Evolutionary conservation across 2,329 filamentous ascomycete genomes (phyloP), one percentile per base, ranked within the genome.

Genomic region (Claviceps sp.): DNA sequence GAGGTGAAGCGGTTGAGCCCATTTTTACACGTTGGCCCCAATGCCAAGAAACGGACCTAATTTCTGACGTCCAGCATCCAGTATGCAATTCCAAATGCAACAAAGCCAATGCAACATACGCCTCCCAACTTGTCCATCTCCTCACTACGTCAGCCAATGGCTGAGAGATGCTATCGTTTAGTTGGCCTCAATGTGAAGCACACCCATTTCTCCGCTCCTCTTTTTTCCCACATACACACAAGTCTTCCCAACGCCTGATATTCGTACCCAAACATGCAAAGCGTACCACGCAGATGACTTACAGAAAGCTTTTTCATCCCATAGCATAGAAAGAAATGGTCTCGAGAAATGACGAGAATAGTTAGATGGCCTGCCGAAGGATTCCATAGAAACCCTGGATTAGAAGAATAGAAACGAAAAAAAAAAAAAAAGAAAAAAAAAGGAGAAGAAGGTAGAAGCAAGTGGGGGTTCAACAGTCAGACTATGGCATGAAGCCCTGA

Each of bases 401-500:
- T 11, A 38, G 9, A 34, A 20, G n/a, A 43, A 9, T 1, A 14
- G n/a, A 29, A 13, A 1, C 7, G 3, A 20, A 20, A 13, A 22
- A 14, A 13, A 45, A 5, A 34, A 45, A 3, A 14, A 17, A 11
- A 34, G 17, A 3, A 23, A 5, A 16, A 14, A 20, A 2, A 20
- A 2, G 20, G 2, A 20, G 20, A 20, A 20, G 14, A 26, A 7
- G 23, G 23, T 42, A 2, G 5, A 40, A 20, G n/a, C 0, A 16
- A 40, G 20, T 8, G 3, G 3, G 1, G 16, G 7, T 17, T 45
- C 44, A 45, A 45, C 44, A 45, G n/a, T 42, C 50, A 48, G 23
- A 6, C 17, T 34, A 37, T 29, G 39, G 13, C 46, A 54, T 44
- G n/a, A 52, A 54, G 29, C 9, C 37, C 38, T 49, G 47, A 17